Percentiles rank a stretch among this genome's conserved stretches.
Conservation (phyloP, 441 rosid species). For the Populus hybrid region DNA sequence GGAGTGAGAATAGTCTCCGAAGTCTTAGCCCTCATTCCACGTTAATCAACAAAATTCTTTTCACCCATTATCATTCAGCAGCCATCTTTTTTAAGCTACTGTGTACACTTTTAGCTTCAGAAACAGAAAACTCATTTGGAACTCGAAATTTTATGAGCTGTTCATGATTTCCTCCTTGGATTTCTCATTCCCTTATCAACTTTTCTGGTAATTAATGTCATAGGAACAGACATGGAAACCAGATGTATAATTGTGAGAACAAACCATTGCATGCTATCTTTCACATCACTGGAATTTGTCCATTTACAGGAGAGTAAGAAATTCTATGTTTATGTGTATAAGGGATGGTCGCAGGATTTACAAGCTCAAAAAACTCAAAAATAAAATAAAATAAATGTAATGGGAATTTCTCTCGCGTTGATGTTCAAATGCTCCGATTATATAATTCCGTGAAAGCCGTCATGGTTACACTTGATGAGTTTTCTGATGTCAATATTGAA, state of each 20-base stretch:
- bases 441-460: slow-evolving; percentile 24
- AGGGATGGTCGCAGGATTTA: neutral
- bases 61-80: neutral
- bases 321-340: neutral
- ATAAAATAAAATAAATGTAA: neutral
- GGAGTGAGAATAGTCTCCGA: neutral
- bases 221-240: neutral
- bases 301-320: neutral
- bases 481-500: slow-evolving; percentile 41
- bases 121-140: neutral
- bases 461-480: slow-evolving; percentile 29
- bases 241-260: neutral
- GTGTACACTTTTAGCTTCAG: neutral
- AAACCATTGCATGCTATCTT: neutral
- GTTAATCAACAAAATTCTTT: neutral
- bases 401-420: neutral
- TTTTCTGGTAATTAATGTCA: neutral
- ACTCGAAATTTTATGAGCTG: neutral
- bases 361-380: neutral
- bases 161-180: neutral
- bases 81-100: neutral
- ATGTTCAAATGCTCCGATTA: slow-evolving; percentile 27
- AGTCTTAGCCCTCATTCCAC: no score
- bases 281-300: neutral
- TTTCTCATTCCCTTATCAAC: neutral